Conservation (phyloP, 208 protist genomes). For the Trichomonas tenax region DNA sequence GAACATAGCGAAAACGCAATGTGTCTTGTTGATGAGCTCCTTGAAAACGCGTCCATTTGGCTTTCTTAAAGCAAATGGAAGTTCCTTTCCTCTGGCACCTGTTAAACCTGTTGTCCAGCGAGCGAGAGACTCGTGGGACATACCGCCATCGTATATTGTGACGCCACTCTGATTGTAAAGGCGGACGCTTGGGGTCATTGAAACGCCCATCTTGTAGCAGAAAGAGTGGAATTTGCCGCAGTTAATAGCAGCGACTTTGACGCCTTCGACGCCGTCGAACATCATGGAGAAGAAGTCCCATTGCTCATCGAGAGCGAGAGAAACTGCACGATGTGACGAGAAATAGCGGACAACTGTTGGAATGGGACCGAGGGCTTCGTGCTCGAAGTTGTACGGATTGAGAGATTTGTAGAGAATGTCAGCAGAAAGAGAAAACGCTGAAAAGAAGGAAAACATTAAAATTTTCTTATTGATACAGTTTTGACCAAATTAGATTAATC, state of each 20-base stretch:
- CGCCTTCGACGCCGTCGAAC: neutral
- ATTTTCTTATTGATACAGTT: neutral
- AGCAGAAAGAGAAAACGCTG: neutral
- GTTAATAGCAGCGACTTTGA: neutral
- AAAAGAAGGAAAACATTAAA: neutral
- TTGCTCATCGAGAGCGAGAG: conserved; percentile 12
- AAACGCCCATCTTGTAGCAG: neutral
- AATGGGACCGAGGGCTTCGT: neutral
- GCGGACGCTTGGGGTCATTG: neutral
- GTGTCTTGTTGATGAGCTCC: neutral
- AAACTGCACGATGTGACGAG: neutral
- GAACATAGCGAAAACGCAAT: conserved; percentile 10
- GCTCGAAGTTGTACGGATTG: neutral
- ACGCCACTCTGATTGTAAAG: neutral
- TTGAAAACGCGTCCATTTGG: conserved; percentile 13
- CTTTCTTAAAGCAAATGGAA: neutral
- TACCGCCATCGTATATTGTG: neutral
- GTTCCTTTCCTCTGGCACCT: neutral
- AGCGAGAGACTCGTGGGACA: neutral
- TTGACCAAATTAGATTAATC: neutral
- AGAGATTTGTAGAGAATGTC: neutral
- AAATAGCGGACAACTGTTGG: conserved; percentile 4
- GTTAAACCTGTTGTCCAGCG: neutral
- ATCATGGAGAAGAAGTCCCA: neutral
- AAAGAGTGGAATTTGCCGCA: neutral